Evolutionary conservation across 2,329 filamentous ascomycete species (phyloP).

Genomic region (Calonectria henricotiae): DNA sequence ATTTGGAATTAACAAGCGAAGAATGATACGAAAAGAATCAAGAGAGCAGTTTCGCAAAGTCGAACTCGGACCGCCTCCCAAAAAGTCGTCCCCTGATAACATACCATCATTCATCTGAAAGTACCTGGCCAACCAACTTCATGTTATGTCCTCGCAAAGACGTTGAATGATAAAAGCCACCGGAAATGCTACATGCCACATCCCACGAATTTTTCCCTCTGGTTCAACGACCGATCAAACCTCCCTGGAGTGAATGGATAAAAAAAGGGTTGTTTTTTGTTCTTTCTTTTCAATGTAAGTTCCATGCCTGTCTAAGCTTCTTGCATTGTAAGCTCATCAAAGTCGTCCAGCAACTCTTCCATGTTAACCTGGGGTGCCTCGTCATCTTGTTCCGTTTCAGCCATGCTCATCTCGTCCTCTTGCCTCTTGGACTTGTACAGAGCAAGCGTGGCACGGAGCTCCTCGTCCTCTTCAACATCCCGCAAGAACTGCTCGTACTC

Average conservation of each 20-base stretch:
- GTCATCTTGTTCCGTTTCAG: slow-evolving; percentile 76
- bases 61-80: slow-evolving; percentile 38
- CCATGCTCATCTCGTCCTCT: slow-evolving; percentile 80
- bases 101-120: slow-evolving; percentile 60
- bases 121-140: not conserved
- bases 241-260: slow-evolving; percentile 24
- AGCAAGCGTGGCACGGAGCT: slow-evolving; percentile 86
- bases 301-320: slow-evolving; percentile 58
- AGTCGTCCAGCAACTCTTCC: slow-evolving; percentile 90
- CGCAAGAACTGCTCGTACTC: slow-evolving; percentile 98
- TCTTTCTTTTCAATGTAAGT: slow-evolving; percentile 47
- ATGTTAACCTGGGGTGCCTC: slow-evolving; percentile 81
- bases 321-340: slow-evolving; percentile 80
- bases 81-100: slow-evolving; percentile 50
- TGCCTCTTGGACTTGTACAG: slow-evolving; percentile 82
- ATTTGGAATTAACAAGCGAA: slow-evolving; percentile 57
- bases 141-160: not conserved
- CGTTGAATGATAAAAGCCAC: not conserved
- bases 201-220: not conserved
- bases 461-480: slow-evolving; percentile 95
- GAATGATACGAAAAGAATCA: slow-evolving; percentile 54
- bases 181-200: slow-evolving; percentile 1
- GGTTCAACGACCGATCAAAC: not conserved
- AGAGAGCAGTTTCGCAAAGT: slow-evolving; percentile 51
- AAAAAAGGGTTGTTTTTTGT: slow-evolving; percentile 30